Base-by-base conservation (phyloP, 2,329 filamentous ascomycete genomes). In the Pseudogymnoascus sp. region DNA sequence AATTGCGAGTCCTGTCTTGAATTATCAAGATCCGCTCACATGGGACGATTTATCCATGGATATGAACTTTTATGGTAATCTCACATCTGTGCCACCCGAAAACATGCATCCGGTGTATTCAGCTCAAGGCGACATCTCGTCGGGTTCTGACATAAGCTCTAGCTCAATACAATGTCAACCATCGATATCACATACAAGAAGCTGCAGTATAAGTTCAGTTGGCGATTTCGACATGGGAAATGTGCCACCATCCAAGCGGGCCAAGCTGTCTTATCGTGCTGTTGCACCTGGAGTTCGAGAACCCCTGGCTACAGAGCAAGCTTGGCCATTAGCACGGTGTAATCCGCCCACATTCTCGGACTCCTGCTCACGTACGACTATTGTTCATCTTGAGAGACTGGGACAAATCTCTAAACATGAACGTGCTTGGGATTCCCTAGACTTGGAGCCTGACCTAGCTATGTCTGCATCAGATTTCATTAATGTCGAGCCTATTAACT, bases 291-390 rank as follows among this genome's bases (percentile, higher is more conserved):
- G 82, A 63, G 79, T 80, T 42, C 76, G 79, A 53, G 77, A 77
- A 0, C 76, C 82, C 12, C 74, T 81, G 11, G 77, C 77, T 1
- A 77, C 80, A 1, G 80, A 83, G 66, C 75, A 75, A 1, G 78
- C 77, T 0, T 84, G 81, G 81, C 80, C 80, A 11, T 68, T 83
- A 31, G 81, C 80, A 3, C 75, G 79, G 16, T 83, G 81, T 69
- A 83, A 79, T 63, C 78, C 77, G 1, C 76, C 75, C 1, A 72
- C 76, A 11, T 79, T 75, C 66, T 79, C 79, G 0, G 77, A 74
- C 2, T 70, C 74, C 1, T 82, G 80, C 60, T 80, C 79, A 0
- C 75, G 78, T 3, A 83, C 81, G 6, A 80, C 80, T 3, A 79
- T 82, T 36, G 74, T 81, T 23, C 80, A 83, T 64, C 74, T 83